Evolutionary conservation across 1,284 basidiomycete species (phyloP), one percentile per base, ranked within the genome.

Genomic region (Sporisorium sorghi): DNA sequence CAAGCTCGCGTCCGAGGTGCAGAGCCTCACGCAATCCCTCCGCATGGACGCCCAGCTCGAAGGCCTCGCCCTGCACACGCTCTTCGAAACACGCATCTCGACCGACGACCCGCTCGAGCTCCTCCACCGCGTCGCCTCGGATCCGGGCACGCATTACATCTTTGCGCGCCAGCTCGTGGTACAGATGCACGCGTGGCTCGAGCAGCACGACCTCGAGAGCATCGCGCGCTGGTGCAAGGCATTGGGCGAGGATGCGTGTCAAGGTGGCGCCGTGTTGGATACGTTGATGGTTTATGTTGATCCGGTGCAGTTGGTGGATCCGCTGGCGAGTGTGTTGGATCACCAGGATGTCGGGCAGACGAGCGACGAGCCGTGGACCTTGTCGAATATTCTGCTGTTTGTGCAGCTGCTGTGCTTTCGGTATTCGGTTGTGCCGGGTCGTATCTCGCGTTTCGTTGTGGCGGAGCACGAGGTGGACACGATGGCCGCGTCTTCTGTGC

Each of bases 341-440:
- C 47, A 55, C 8, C 48, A 60, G 28, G 77, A 78, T 26, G 40
- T 77, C 3, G 70, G 61, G 7, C 68, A 76, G 56, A 59, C 60
- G 11, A 75, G 70, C 51, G 76, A 78, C 55, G 76, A 80, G 47
- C 76, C 76, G 0, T 64, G 72, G 9, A 77, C 73, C 1, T 32
- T 76, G 33, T 63, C 58, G 32, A 51, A 58, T 54, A 66, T 78
- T 11, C 14, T 80, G 19, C 60, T 80, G 7, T 75, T 78, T 40
- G 50, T 66, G 2, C 78, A 80, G 51, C 48, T 73, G 9, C 40
- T 78, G 4, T 58, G 61, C 33, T 72, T 72, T 50, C 51, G 73
- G 2, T 73, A 66, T 44, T 5, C 32, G 5, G 30, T 69, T 17
- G 8, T 42, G 17, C 40, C 61, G 10, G 15, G 17, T 2, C 35